Evolutionary conservation across 139 green algal genomes (phyloP).

Genomic region (Coelastrella sp.): DNA sequence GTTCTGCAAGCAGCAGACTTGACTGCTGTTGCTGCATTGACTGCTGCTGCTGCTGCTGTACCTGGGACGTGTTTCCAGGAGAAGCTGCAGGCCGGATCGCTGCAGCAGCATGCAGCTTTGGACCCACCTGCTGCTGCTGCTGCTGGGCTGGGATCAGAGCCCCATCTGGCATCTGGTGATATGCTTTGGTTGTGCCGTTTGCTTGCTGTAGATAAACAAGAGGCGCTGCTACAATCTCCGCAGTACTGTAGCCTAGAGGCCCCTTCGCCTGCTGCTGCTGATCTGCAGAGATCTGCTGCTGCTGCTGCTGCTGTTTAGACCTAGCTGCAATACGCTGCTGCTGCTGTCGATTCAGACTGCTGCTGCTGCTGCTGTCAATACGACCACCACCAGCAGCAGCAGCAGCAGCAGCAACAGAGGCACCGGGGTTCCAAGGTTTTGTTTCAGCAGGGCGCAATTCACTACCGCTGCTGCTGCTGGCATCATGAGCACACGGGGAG

Average conservation of each 20-base stretch:
- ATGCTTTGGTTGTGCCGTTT: not conserved
- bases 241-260: not conserved
- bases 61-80: not conserved
- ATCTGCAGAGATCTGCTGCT: not conserved
- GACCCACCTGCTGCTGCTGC: not conserved
- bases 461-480: too few species aligned
- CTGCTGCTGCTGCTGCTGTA: not conserved
- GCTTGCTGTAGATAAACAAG: slow-evolving; percentile 16
- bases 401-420: not conserved
- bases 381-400: not conserved
- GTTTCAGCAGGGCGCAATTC: too few species aligned
- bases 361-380: not conserved
- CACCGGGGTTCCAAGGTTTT: too few species aligned
- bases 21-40: not conserved
- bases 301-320: not conserved
- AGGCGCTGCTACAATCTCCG: not conserved
- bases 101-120: not conserved
- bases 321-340: not conserved
- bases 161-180: not conserved
- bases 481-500: too few species aligned
- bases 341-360: not conserved
- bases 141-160: slow-evolving; percentile 6
- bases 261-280: not conserved
- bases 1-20: not conserved
- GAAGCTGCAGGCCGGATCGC: not conserved